A percentile compares a stretch with the other conserved stretches of the same genome.
phyloP scores from a whole-genome alignment of 495 filamentous ascomycete genomes.

The Aspergillus sclerotioniger region DNA sequence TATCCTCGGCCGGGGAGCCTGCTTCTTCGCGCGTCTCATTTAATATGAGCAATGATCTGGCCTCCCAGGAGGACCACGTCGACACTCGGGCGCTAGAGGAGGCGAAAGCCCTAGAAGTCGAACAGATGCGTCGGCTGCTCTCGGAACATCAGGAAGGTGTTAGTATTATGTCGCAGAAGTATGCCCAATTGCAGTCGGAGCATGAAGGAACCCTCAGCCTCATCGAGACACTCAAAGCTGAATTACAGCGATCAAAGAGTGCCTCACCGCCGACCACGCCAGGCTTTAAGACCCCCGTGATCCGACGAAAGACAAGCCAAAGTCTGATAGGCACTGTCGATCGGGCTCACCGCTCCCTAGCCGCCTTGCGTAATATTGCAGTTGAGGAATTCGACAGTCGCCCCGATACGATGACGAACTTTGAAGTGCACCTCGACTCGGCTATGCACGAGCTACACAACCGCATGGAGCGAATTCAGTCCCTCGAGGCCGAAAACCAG shows the following conservation, averaged over 20 bases:
- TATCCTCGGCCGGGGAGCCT: constrained; percentile 89
- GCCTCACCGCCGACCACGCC: constrained; percentile 66
- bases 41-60: constrained; percentile 42
- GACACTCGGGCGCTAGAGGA: constrained; percentile 18
- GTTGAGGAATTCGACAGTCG: constrained; percentile 77
- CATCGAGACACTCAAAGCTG: constrained; percentile 84
- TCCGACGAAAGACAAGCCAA: constrained; percentile 92
- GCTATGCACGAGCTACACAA: constrained; percentile 89
- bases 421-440: constrained; percentile 85
- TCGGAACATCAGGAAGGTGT: constrained; percentile 76
- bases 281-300: constrained; percentile 51
- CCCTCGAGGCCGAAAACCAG: constrained; percentile 81
- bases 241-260: constrained; percentile 72
- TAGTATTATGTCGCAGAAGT: constrained; percentile 67
- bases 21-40: constrained; percentile 62
- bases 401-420: constrained; percentile 85
- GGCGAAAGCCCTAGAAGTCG: constrained; percentile 59
- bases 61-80: constrained; percentile 23
- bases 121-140: constrained; percentile 64
- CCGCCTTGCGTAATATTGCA: constrained; percentile 82
- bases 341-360: constrained; percentile 88
- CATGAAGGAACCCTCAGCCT: constrained; percentile 79
- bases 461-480: constrained; percentile 83
- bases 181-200: constrained; percentile 74
- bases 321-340: constrained; percentile 80